These are phyloP conservation scores for Candida neerlandica DNA, from an alignment of 1,139 yeast genomes.

Conservation along the genomic window DNA sequence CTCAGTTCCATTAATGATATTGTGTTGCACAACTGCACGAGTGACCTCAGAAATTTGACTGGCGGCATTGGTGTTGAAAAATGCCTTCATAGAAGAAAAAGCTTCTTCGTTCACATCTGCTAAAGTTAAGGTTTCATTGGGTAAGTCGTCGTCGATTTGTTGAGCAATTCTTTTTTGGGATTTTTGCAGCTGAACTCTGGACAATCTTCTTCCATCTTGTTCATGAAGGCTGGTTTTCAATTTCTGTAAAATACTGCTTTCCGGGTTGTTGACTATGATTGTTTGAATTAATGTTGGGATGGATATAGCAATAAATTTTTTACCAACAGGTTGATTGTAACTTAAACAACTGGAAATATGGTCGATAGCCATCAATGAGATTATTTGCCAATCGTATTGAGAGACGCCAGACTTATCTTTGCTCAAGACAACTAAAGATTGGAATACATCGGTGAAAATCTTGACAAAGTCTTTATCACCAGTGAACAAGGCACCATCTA, in stretches of 20 bases:
- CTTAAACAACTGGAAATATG: constrained; percentile 48
- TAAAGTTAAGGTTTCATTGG: constrained; percentile 29
- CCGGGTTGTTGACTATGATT: constrained; percentile 23
- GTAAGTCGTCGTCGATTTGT: constrained; percentile 31
- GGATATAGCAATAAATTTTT: constrained; percentile 37
- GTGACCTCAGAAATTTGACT: constrained; percentile 53
- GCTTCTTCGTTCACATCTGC: constrained; percentile 38
- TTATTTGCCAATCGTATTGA: constrained; percentile 50
- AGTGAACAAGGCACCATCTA: constrained; percentile 69
- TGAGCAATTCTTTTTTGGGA: constrained; percentile 17
- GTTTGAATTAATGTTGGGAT: constrained; percentile 45
- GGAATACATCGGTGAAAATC: constrained; percentile 47
- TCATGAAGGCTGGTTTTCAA: constrained; percentile 28
- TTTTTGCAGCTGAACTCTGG: constrained; percentile 31
- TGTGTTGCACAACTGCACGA: constrained; percentile 40
- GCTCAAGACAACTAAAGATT: constrained; percentile 33
- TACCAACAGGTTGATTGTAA: constrained; percentile 39
- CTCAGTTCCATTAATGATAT: constrained; percentile 27
- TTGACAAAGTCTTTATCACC: constrained; percentile 69
- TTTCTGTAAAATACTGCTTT: constrained; percentile 23
- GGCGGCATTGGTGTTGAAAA: constrained; percentile 53
- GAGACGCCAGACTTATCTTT: constrained; percentile 21
- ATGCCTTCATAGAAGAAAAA: constrained; percentile 46
- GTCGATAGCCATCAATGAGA: constrained; percentile 48
- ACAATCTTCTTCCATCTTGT: constrained; percentile 26